Percentiles rank a stretch among this genome's conserved stretches.
Conservation (phyloP, 208 protist genomes). For the Trypanosoma scelopori region DNA sequence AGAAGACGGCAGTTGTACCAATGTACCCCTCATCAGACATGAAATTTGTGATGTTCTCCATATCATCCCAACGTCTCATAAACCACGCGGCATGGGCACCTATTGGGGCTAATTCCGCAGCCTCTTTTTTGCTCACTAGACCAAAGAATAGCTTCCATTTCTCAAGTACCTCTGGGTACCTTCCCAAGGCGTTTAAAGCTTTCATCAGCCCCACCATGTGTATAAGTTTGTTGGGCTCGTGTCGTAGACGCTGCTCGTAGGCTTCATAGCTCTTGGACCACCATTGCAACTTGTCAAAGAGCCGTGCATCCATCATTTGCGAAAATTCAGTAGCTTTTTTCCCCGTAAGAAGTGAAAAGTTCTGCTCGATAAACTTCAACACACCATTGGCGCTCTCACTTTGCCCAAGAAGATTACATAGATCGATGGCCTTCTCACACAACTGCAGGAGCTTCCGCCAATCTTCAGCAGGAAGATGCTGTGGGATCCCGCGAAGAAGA, state of each 20-base stretch:
- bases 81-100: slow-evolving; percentile 96
- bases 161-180: slow-evolving; percentile 89
- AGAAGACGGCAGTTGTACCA: slow-evolving; percentile 92
- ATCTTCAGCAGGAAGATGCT: slow-evolving; percentile 53
- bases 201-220: slow-evolving; percentile 96
- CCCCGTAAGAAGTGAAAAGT: slow-evolving; percentile 84
- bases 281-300: slow-evolving; percentile 97
- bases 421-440: slow-evolving; percentile 94
- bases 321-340: slow-evolving; percentile 63
- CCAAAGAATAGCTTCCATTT: slow-evolving; percentile 73
- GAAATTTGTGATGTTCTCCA: slow-evolving; percentile 88
- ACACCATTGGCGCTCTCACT: slow-evolving; percentile 97
- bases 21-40: slow-evolving; percentile 91
- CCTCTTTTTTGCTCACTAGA: slow-evolving; percentile 68
- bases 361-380: slow-evolving; percentile 93
- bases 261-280: slow-evolving; percentile 97
- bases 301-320: slow-evolving; percentile 85
- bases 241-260: slow-evolving; percentile 79
- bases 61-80: slow-evolving; percentile 91
- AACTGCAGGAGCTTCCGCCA: slow-evolving; percentile 71
- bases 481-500: slow-evolving; percentile 58
- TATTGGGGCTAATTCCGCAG: slow-evolving; percentile 90
- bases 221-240: slow-evolving; percentile 83
- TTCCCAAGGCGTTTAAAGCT: slow-evolving; percentile 96
- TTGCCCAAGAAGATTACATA: slow-evolving; percentile 98